Percentiles rank a stretch among this genome's conserved stretches.
phyloP scores from a whole-genome alignment of 345 rosid genomes.

The Erucastrum elatum region DNA sequence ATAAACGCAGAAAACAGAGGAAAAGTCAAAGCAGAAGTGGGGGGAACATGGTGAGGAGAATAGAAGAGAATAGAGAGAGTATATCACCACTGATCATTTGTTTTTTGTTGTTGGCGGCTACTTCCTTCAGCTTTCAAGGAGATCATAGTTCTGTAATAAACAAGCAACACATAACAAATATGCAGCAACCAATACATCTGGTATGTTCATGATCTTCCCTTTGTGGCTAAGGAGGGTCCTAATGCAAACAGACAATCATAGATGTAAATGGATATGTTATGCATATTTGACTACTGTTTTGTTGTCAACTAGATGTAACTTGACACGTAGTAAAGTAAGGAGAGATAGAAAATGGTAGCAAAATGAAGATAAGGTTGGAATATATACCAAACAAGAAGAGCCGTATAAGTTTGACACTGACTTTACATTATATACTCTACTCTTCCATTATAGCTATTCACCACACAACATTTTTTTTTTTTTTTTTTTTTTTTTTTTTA shows the following conservation, averaged over 20 bases:
- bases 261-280: background rate
- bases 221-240: constrained; percentile 1
- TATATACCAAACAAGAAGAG: constrained; percentile 25
- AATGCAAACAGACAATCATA: constrained; percentile 5
- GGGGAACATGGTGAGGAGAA: constrained; percentile 39
- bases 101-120: constrained; percentile 11
- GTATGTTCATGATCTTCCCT: constrained; percentile 13
- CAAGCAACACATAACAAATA: constrained; percentile 21
- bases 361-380: constrained; percentile 33
- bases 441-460: too few relatives aligned
- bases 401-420: constrained; percentile 36
- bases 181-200: background rate
- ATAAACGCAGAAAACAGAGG: constrained; percentile 2
- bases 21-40: constrained; percentile 39
- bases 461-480: too few relatives aligned
- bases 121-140: constrained; percentile 25
- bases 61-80: constrained; percentile 29
- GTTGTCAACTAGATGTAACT: constrained; percentile 22
- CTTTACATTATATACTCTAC: background rate
- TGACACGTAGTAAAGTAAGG: constrained; percentile 30
- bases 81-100: constrained; percentile 17
- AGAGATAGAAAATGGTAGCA: constrained; percentile 12
- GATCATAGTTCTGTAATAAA: constrained; percentile 24
- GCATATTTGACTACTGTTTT: constrained; percentile 31
- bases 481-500: too few relatives aligned